Evolutionary conservation across 129 eudicot species (phyloP), one percentile per base, ranked within the genome.

Genomic region (Saussurea involucrata): DNA sequence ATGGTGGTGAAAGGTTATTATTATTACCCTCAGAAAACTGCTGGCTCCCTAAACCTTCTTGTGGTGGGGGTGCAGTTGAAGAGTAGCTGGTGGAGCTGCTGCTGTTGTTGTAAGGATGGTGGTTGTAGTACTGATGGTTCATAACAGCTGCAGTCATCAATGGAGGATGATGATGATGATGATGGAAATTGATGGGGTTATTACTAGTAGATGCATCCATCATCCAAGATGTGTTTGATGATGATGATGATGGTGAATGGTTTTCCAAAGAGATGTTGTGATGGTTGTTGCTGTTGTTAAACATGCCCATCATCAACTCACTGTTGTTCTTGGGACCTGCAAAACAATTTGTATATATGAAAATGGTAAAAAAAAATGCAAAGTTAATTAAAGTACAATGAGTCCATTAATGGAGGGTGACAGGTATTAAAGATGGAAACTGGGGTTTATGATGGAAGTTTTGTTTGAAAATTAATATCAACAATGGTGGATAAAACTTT

Each of bases 291-390:
- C 18, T 85, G 74, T 63, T 81, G 83, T 85, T 83, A 71, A 83
- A 76, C 76, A 81, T 88, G 78, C 77, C 60, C 87, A 83, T 87
- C 84, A 87, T 84, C 74, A 81, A 83, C 40, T 80, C 69, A 29
- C 31, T 73, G 40, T 80, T 84, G 75, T 69, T 84, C 73, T 74
- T 78, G 72, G 80, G 82, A 68, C 97, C 96, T 92, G 92, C 37
- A 73, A 73, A 72, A 24, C 6, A 60, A 31, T 13, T 67, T 77
- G 8, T 68, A 36, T 68, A 36, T 7, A 13, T 15, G 42, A 63
- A 75, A 13, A 46, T 46, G 60, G 60, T 49, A 4, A 49, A 17
- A 49, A 49, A 1, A 46, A 46, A 0, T 1, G 13, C 4, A 8
- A 11, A 40, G 9, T 4, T 29, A 32, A 68, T 40, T 63, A 27